A percentile compares a stretch with the other conserved stretches of the same genome.
Conservation (phyloP, 2,329 filamentous ascomycete genomes). For the Fusarium luffae region DNA sequence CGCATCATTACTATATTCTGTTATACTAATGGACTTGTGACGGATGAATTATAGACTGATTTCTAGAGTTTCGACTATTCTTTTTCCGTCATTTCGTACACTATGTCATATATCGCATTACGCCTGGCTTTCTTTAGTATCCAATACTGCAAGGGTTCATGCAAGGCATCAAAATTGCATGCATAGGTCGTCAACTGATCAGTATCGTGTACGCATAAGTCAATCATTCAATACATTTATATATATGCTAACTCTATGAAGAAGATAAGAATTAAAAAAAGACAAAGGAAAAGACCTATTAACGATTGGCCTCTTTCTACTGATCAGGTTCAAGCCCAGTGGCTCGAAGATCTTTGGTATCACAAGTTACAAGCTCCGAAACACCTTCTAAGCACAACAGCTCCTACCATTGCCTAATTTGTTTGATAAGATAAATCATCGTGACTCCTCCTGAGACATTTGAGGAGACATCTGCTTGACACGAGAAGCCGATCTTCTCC, state of each 20-base stretch:
- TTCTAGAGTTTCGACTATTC: not conserved
- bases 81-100: not conserved
- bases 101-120: not conserved
- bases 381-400: constrained; percentile 12
- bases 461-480: constrained; percentile 41
- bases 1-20: not conserved
- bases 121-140: not conserved
- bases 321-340: constrained; percentile 2
- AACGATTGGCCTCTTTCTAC: not conserved
- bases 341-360: constrained; percentile 29
- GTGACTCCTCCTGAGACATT: constrained; percentile 40
- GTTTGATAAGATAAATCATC: not conserved
- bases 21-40: not conserved
- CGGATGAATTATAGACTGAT: not conserved
- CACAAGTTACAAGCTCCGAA: constrained; percentile 20
- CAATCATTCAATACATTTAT: not conserved
- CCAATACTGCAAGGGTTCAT: not conserved
- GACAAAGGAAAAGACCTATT: not conserved
- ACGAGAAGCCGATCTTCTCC: constrained; percentile 24
- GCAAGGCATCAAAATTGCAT: not conserved
- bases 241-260: not conserved
- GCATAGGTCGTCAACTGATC: not conserved
- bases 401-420: not conserved
- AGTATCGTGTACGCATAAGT: not conserved
- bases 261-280: not conserved